A percentile compares a stretch with the other conserved stretches of the same genome.
Evolutionary conservation across 208 protist species (phyloP).

Genomic region (Endotrypanum monterogeii): DNA sequence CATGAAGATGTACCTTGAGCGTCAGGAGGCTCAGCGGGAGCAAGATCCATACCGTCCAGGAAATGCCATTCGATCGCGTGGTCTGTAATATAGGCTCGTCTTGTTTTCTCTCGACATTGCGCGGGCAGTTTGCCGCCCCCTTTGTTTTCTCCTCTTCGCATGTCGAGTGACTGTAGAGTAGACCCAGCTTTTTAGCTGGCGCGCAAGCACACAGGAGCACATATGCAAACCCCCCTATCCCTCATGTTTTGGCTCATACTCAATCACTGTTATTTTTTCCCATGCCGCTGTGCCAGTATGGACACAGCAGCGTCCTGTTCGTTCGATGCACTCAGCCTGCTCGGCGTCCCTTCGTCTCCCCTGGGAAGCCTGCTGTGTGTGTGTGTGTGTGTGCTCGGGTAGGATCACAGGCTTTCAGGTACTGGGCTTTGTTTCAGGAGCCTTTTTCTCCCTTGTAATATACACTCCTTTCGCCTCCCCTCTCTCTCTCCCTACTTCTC

Average conservation of each 20-base stretch:
- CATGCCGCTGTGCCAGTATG: no score
- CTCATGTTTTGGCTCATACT: not conserved
- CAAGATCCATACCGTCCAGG: slow-evolving; percentile 61
- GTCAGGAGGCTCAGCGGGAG: slow-evolving; percentile 79
- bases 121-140: not conserved
- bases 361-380: no score
- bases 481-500: no score
- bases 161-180: not conserved
- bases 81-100: slow-evolving; percentile 35
- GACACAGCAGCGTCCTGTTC: not conserved
- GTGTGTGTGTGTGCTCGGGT: no score
- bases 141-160: not conserved
- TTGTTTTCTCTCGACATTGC: not conserved
- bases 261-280: not conserved
- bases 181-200: not conserved
- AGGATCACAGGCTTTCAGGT: no score
- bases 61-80: slow-evolving; percentile 43
- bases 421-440: no score
- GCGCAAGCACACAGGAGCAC: not conserved
- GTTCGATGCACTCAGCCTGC: no score
- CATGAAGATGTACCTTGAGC: slow-evolving; percentile 90
- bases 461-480: no score
- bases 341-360: no score
- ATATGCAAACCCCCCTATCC: not conserved
- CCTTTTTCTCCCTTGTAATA: no score